Base-by-base conservation (phyloP, 306 rosid genomes). In the Acacia confusa region DNA sequence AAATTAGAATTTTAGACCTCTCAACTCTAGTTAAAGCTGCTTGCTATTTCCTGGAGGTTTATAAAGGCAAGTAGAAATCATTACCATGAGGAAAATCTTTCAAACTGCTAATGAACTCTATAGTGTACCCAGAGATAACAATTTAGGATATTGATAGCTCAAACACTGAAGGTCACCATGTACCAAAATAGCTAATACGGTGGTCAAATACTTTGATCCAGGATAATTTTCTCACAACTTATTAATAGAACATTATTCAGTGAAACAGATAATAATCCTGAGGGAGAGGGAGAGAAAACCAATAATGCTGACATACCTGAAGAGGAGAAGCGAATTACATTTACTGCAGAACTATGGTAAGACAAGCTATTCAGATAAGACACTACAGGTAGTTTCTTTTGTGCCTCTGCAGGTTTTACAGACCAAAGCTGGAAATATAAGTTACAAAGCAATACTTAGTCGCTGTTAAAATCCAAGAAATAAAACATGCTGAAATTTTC, bases 291-390 rank as follows among this genome's bases (percentile, higher is more conserved):
- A 15, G 65, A n/a, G 1, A 72, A 53, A 55, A 74, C 69, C n/a
- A 68, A 22, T 11, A 25, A 41, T 4, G 34, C 20, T 43, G 11
- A 17, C 79, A 83, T 84, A 92, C 99, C 99, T 0, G 98, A 92
- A 82, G 90, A 84, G 44, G 96, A 87, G 87, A 95, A 95, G 7
- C 98, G 97, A 77, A 95, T 84, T 41, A 85, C 89, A 84, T 95
- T 95, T 0, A 95, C 94, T 4, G 99, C 96, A 9, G 99, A 84
- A 79, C 89, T 81, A 61, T 95, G 98, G 69, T 93, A 88, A 47
- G 96, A 77, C 63, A 95, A 92, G 61, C 92, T 89, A 72, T 57
- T 89, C 50, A 90, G 85, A 87, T 93, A 95, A 34, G 94, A 58
- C 81, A 90, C 94, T 45, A 53, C 30, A 4, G 99, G 97, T 32